These are phyloP conservation scores for Lumnitzera racemosa DNA, from an alignment of 345 rosid genomes.

Conservation along the genomic window DNA sequence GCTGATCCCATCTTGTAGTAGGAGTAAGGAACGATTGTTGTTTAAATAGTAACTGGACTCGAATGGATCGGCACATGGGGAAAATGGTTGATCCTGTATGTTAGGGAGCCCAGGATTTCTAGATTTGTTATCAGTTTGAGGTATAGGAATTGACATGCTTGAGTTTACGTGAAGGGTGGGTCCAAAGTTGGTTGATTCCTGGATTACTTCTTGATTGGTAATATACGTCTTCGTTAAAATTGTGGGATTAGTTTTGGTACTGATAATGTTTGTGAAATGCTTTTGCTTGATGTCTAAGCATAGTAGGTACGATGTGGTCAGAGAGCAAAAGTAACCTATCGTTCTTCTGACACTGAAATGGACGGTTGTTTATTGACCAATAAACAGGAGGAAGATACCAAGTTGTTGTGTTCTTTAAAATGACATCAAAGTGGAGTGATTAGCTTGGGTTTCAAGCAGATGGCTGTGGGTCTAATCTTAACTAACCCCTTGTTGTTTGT, in stretches of 20 bases:
- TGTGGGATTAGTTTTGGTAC: background rate
- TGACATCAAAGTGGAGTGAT: slow-evolving; percentile 6
- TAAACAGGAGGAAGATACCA: slow-evolving; percentile 13
- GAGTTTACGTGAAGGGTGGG: too few species aligned
- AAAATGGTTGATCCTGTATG: too few species aligned
- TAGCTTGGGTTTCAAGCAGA: slow-evolving; percentile 13
- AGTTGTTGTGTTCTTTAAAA: slow-evolving; percentile 4
- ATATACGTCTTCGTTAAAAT: background rate
- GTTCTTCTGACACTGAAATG: slow-evolving; percentile 22
- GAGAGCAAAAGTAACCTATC: slow-evolving; percentile 15
- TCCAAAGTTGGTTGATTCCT: too few species aligned
- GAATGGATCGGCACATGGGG: too few species aligned
- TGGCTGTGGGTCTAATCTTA: slow-evolving; percentile 16
- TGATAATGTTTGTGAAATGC: background rate
- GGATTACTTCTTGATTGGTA: too few species aligned
- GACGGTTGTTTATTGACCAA: slow-evolving; percentile 18
- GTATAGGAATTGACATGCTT: too few species aligned
- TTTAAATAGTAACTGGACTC: too few species aligned
- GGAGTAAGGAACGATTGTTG: too few species aligned
- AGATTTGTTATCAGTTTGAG: too few species aligned
- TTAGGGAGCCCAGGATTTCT: too few species aligned
- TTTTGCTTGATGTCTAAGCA: slow-evolving; percentile 55
- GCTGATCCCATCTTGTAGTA: too few species aligned
- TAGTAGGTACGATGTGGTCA: slow-evolving; percentile 33
- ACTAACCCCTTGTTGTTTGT: slow-evolving; percentile 11